Base-by-base conservation (phyloP, 2,329 filamentous ascomycete genomes). In the Leptosphaerulina australis region DNA sequence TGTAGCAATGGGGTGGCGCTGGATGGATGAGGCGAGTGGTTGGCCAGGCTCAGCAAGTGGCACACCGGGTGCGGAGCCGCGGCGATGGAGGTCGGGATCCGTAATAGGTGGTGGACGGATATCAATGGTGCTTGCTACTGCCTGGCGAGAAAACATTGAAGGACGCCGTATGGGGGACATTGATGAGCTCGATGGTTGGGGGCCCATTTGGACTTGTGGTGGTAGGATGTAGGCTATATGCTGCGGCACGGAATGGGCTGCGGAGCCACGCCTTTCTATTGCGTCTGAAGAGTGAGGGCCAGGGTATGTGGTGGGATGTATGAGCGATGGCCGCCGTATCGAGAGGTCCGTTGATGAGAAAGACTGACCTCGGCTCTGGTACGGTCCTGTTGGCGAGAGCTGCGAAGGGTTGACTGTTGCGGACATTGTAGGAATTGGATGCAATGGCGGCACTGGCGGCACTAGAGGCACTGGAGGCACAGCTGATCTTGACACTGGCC, bases 261-360 rank as follows among this genome's bases (percentile, higher is more conserved):
- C 39, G 17, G 64, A 67, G 25, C 66, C 63, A n/a, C 65, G 58
- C 20, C 66, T 51, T 12, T 62, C 62, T n/a, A 60, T 46, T 0
- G 62, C 55, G 6, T 39, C 37, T 4, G 57, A 53, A 5, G 59
- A 59, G 39, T 63, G 63, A 2, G 64, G 68, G n/a, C 47, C 62
- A 1, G 69, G 69, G 46, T 64, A 71, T 9, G 69, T 72, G 1
- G 63, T 67, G 11, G 68, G 69, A 28, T 72, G 69, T 15, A 71
- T 50, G 4, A 72, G 56, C 1, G 69, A 66, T 2, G 69, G 69
- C 1, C 67, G 61, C 14, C 56, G 53, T 3, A 49, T 47, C 12
- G 64, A 56, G n/a, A 68, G 44, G 37, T 68, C 60, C 33, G 59
- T 50, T 11, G 66, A 64, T 8, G 66, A 68, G 7, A 62, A 47